Base-by-base conservation (phyloP, 1,284 basidiomycete genomes). In the Grifola frondosa region DNA sequence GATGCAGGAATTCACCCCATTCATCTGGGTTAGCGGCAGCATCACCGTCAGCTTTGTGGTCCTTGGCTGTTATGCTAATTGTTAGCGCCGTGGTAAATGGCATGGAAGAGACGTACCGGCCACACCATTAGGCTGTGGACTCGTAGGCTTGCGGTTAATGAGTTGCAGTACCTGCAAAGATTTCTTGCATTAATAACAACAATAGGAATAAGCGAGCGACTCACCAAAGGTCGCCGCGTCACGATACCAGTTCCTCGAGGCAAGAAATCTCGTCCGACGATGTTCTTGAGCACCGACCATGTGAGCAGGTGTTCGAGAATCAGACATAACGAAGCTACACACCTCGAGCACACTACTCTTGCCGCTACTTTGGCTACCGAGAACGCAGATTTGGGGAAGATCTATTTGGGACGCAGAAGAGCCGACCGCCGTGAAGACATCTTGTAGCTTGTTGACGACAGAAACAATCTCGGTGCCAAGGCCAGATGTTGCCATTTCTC, bases 221-320 rank as follows among this genome's bases (percentile, higher is more conserved):
- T 52, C 53, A 90, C 91, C 66, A 97, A 69, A 43, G 94, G 94
- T 63, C 96, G 83, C 63, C 96, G 82, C 42, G 96, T 98, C 62
- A 98, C 95, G 62, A 99, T 99, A 67, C 96, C 96, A 53, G 91
- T 90, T 60, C 95, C 96, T 76, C 95, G 88, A 67, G 95, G 95
- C 60, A 98, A 66, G 75, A 98, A 98, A 69, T 97, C 94, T 57
- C 95, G 81, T 48, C 95, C 96, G 41, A 98, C 96, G 57, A 97
- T 94, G 73, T 97, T 97, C 91, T 97, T 57, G 24, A 35, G 32
- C 43, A 43, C 37, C 36, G 35, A 44, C 12, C 37, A 40, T 17
- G 15, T 30, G 20, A 16, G 19, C 31, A 4, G 30, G 13, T 42
- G 24, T 12, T 31, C 9, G 15, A 22, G n/a, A 21, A 5, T 13